These are phyloP conservation scores for Scalesia atractyloides DNA, from an alignment of 129 eudicot genomes.

Conservation along the genomic window DNA sequence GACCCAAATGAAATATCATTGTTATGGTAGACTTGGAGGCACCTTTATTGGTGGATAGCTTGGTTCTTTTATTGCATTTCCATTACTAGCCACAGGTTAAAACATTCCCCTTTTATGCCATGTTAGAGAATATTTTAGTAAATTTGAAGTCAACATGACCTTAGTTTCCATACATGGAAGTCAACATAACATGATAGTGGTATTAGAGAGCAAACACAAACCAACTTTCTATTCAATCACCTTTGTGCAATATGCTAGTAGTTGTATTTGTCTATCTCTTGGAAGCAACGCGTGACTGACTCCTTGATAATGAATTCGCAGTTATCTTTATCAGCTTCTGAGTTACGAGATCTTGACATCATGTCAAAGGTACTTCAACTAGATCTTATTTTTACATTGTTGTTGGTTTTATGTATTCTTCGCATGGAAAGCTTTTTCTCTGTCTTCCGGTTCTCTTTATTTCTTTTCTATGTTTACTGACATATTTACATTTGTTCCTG, in stretches of 20 bases:
- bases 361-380: constrained; percentile 71
- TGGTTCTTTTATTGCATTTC: too few species aligned
- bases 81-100: too few species aligned
- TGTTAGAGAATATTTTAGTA: background rate
- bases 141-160: too few species aligned
- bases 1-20: too few species aligned
- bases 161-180: too few species aligned
- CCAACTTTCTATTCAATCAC: background rate
- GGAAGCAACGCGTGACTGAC: constrained; percentile 20
- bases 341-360: constrained; percentile 72
- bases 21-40: too few species aligned
- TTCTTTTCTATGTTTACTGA: too few species aligned
- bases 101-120: too few species aligned
- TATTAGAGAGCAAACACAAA: constrained; percentile 2
- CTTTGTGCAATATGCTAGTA: constrained; percentile 11
- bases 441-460: background rate
- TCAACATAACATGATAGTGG: constrained; percentile 1
- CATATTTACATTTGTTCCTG: background rate
- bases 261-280: background rate
- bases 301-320: constrained; percentile 39
- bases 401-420: background rate
- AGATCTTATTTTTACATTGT: background rate
- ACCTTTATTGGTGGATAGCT: too few species aligned
- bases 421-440: background rate
- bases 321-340: constrained; percentile 84